Conservation (phyloP, 225 moss, liverwort and hornwort species). For the Pleurozium schreberi region DNA sequence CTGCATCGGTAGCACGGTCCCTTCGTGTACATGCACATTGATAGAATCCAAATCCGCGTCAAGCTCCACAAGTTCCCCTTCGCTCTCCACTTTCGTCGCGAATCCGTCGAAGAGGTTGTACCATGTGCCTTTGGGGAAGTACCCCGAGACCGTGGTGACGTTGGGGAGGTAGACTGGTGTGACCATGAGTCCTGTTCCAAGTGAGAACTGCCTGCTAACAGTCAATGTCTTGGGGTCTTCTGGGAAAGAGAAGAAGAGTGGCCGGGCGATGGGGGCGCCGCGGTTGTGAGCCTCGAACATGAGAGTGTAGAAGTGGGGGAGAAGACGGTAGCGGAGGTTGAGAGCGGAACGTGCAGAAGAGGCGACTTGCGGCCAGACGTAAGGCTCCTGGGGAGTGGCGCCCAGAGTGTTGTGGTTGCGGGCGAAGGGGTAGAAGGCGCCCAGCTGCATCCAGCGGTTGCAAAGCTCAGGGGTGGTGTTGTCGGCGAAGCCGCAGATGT, state of each 20-base stretch:
- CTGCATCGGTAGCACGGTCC: conserved; percentile 36
- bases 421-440: conserved; percentile 83
- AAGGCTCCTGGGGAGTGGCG: conserved; percentile 44
- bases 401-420: conserved; percentile 42
- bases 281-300: conserved; percentile 65
- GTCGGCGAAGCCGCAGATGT: conserved; percentile 69
- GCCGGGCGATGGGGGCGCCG: conserved; percentile 61
- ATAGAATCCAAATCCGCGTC: conserved; percentile 19
- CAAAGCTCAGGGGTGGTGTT: conserved; percentile 70
- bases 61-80: conserved; percentile 2
- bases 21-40: conserved; percentile 41
- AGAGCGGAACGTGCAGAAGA: conserved; percentile 40
- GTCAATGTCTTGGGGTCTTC: conserved; percentile 12
- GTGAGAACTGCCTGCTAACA: conserved; percentile 36
- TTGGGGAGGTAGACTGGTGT: conserved; percentile 25
- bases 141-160: conserved; percentile 23
- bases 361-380: conserved; percentile 54
- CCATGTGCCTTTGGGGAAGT: conserved; percentile 51
- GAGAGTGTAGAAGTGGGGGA: conserved; percentile 66
- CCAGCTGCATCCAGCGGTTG: conserved; percentile 71
- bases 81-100: conserved; percentile 18
- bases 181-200: conserved; percentile 33
- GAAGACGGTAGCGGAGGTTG: conserved; percentile 57
- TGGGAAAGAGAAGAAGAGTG: conserved; percentile 46
- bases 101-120: conserved; percentile 40